Percentiles rank a stretch among this genome's conserved stretches.
These are phyloP conservation scores for Acanthochlamys bracteata DNA, from an alignment of 106 monocot genomes.

Conservation along the genomic window DNA sequence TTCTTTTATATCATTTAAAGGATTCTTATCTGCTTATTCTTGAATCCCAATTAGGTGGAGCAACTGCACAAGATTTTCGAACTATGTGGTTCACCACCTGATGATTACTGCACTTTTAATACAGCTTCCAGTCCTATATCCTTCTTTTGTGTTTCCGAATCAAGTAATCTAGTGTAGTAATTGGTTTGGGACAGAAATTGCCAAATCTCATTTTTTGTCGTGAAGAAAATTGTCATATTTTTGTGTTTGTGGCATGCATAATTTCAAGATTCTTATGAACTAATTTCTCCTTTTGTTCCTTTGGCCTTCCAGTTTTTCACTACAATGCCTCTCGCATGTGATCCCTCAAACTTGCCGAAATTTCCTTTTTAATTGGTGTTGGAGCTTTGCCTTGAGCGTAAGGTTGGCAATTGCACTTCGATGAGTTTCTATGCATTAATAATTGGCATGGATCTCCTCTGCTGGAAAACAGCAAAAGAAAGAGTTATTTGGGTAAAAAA, in stretches of 20 bases:
- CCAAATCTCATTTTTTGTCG: no score
- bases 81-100: constrained; percentile 59
- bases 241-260: no score
- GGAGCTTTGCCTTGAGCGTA: not conserved
- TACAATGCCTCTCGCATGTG: constrained; percentile 50
- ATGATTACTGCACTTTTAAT: constrained; percentile 54
- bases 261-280: no score
- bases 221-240: no score
- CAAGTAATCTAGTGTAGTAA: no score
- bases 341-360: constrained; percentile 57
- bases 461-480: constrained; percentile 15
- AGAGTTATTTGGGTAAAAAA: no score
- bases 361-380: constrained; percentile 12
- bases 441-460: not conserved
- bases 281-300: not conserved
- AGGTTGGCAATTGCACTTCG: not conserved
- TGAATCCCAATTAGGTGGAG: constrained; percentile 33
- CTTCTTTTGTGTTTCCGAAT: no score
- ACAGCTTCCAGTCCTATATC: no score
- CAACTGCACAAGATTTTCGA: constrained; percentile 66
- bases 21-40: no score
- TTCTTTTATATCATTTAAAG: no score
- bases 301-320: constrained; percentile 49
- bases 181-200: no score
- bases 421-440: not conserved